Evolutionary conservation across 352 stramenopile genomes (phyloP).

Genomic region (Phytophthora sansomeana): DNA sequence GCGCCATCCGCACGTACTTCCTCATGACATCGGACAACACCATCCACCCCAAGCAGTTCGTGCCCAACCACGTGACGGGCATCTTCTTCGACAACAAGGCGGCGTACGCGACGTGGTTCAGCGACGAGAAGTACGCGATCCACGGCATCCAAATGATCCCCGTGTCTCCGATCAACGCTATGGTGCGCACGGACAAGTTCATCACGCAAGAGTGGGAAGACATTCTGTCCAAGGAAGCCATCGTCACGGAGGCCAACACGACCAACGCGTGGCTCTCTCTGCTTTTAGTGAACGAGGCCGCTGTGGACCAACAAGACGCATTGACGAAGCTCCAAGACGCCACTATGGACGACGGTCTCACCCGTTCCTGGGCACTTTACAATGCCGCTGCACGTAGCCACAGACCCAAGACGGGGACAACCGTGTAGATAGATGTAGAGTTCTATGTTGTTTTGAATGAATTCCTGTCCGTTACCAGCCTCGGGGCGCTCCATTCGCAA

Average conservation of each 20-base stretch:
- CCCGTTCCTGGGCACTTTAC: slow-evolving; percentile 74
- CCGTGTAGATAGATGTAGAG: slow-evolving; percentile 3
- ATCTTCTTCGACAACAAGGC: slow-evolving; percentile 82
- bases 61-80: slow-evolving; percentile 73
- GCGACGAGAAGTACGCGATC: slow-evolving; percentile 68
- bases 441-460: not conserved
- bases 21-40: slow-evolving; percentile 67
- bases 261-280: slow-evolving; percentile 74
- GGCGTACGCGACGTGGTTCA: slow-evolving; percentile 79
- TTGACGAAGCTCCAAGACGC: slow-evolving; percentile 49
- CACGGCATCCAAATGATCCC: slow-evolving; percentile 86
- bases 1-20: slow-evolving; percentile 77
- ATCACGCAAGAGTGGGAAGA: slow-evolving; percentile 80
- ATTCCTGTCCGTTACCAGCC: slow-evolving; percentile 1
- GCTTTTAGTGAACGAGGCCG: slow-evolving; percentile 70
- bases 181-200: slow-evolving; percentile 67
- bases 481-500: too few species aligned
- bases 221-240: slow-evolving; percentile 66
- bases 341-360: slow-evolving; percentile 70
- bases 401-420: not conserved
- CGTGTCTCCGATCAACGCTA: slow-evolving; percentile 72
- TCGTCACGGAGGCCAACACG: slow-evolving; percentile 50
- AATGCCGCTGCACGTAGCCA: slow-evolving; percentile 46
- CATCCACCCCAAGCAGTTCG: slow-evolving; percentile 67
- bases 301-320: slow-evolving; percentile 57